Conservation (phyloP, 78 protist species). For the Chrysochromulina parva region DNA sequence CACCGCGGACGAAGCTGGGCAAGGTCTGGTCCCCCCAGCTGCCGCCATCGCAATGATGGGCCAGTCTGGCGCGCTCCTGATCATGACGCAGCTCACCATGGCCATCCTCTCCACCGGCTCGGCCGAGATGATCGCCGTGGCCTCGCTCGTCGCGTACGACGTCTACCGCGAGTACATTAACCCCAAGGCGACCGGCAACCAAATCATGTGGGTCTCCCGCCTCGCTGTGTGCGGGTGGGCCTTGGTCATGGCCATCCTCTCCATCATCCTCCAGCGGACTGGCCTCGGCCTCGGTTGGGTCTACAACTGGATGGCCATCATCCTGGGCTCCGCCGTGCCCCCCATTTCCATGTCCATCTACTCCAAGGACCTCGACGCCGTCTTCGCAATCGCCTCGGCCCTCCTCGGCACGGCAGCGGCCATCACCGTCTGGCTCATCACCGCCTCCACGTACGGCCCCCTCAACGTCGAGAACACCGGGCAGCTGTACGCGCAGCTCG, state of each 20-base stretch:
- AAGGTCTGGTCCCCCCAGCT: neutral
- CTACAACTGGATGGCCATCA: slow-evolving; percentile 25
- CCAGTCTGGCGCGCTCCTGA: neutral
- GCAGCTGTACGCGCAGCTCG: neutral
- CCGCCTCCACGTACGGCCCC: neutral
- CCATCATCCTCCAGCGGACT: neutral
- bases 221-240: neutral
- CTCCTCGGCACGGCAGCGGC: neutral
- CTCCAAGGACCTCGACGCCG: neutral
- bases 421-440: neutral
- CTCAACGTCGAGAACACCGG: neutral
- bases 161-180: slow-evolving; percentile 20
- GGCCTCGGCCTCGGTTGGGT: slow-evolving; percentile 36
- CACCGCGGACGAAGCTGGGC: neutral
- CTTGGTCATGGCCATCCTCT: neutral
- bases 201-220: neutral
- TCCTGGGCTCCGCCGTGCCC: slow-evolving; percentile 25
- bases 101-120: slow-evolving; percentile 39
- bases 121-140: slow-evolving; percentile 26
- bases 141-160: slow-evolving; percentile 45
- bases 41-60: slow-evolving; percentile 26
- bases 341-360: neutral
- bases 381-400: neutral
- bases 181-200: slow-evolving; percentile 12
- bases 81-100: slow-evolving; percentile 14